phyloP scores from a whole-genome alignment of 1,284 basidiomycete genomes.

The Cryptococcus sp. region DNA sequence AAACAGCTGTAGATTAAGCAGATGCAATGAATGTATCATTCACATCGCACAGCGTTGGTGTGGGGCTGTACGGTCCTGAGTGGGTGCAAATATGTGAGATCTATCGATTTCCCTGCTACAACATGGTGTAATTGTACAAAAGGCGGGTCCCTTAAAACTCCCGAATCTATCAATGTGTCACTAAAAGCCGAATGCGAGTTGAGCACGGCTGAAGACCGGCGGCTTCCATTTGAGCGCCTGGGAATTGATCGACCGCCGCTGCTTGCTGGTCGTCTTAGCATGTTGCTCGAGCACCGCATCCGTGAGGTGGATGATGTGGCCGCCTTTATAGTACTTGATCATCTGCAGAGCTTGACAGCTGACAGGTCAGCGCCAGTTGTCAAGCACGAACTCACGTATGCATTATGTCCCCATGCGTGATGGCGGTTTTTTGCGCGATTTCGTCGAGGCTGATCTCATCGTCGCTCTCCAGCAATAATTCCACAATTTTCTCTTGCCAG shows the following conservation, averaged over 20 bases:
- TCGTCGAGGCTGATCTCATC: constrained; percentile 90
- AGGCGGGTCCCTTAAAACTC: too few species aligned
- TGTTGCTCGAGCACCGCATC: constrained; percentile 90
- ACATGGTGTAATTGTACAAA: too few species aligned
- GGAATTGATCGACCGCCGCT: constrained; percentile 75
- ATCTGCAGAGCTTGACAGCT: constrained; percentile 92
- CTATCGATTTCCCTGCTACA: too few species aligned
- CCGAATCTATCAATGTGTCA: background rate
- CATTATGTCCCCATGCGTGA: constrained; percentile 95
- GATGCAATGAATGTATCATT: too few species aligned
- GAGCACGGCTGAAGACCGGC: constrained; percentile 84
- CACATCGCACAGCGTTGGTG: too few species aligned
- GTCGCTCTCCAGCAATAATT: constrained; percentile 71
- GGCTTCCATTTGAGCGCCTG: constrained; percentile 88
- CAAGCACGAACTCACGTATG: constrained; percentile 76
- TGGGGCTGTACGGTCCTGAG: too few species aligned
- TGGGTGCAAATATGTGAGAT: too few species aligned
- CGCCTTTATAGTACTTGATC: constrained; percentile 95
- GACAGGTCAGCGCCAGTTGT: constrained; percentile 4
- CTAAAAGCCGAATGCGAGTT: constrained; percentile 84
- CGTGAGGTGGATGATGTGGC: constrained; percentile 90
- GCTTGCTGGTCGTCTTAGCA: constrained; percentile 79
- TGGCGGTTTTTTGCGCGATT: constrained; percentile 94
- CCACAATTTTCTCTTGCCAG: constrained; percentile 97
- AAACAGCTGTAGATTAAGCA: too few species aligned